Evolutionary conservation across 2,329 filamentous ascomycete genomes (phyloP), one percentile per base, ranked within the genome.

Genomic region (Colletotrichum sp.): DNA sequence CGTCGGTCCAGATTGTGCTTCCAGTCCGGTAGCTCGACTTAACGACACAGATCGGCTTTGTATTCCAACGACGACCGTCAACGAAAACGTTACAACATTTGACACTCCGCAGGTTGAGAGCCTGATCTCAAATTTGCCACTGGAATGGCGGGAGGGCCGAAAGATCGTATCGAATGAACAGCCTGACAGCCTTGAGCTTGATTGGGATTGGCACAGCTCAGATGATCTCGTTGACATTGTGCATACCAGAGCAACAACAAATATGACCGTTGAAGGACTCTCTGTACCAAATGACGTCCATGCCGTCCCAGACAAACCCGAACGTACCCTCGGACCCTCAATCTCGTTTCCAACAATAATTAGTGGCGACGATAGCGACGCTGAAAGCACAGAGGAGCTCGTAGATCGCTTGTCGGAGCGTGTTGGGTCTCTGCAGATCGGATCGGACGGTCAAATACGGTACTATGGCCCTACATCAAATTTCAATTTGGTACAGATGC

Each of bases 401-500:
- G 71, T 66, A 8, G 63, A 66, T 66, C 34, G 34, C 16, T 38
- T 66, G 24, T 66, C 77, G 18, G 75, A 74, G 30, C 78, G 78
- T 10, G 67, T 78, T 32, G 77, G 78, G 4, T 67, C 75, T 13
- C 65, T 79, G 2, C 55, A 70, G 9, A 74, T 78, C 8, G 72
- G 74, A 8, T 72, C 76, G 15, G 77, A 79, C 30, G 78, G 78
- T 3, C 68, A 79, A 26, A 58, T 77, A 8, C 77, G 78, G 12
- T 79, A 78, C 43, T 79, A 78, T 43, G 78, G 78, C 4, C 72
- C 78, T 8, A 79, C 78, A 8, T 79, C 78, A 10, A 79, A 79
- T 34, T 58, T 79, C 6, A 67, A 79, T 15, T 28, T 66, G 36
- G 63, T 66, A 18, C 63, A 66, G 6, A 64, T 72, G 15, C 48